These are phyloP conservation scores for Fraxinus platypoda DNA, from an alignment of 305 asterid genomes.

Conservation along the genomic window DNA sequence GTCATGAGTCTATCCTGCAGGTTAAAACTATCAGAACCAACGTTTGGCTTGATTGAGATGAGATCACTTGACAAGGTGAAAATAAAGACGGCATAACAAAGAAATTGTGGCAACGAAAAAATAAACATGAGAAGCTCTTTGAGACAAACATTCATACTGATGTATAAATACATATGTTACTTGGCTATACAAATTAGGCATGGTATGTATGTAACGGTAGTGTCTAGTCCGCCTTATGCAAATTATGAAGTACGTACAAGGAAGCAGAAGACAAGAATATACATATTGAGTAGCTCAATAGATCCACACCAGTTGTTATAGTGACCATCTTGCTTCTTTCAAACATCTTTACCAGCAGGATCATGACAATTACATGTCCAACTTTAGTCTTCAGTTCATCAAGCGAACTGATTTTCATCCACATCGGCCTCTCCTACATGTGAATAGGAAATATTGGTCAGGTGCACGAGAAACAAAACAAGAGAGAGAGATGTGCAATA, in stretches of 20 bases:
- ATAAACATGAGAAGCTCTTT: background rate
- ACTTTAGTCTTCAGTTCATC: constrained; percentile 89
- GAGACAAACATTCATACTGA: background rate
- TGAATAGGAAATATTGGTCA: background rate
- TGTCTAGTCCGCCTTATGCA: constrained; percentile 53
- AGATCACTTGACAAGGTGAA: background rate
- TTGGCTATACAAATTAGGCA: background rate
- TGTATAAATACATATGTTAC: background rate
- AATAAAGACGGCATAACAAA: background rate
- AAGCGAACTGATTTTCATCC: constrained; percentile 93
- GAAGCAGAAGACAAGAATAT: constrained; percentile 90
- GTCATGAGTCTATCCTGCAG: too few relatives aligned
- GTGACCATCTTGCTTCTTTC: constrained; percentile 95
- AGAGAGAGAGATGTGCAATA: too few relatives aligned
- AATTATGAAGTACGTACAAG: constrained; percentile 74
- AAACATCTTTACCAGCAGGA: constrained; percentile 94
- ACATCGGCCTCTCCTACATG: constrained; percentile 84
- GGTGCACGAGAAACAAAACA: too few relatives aligned
- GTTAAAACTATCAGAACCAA: background rate
- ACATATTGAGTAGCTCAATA: constrained; percentile 73
- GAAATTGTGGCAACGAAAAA: background rate
- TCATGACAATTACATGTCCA: constrained; percentile 93
- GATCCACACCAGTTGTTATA: constrained; percentile 79
- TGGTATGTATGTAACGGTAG: background rate
- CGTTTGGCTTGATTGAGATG: background rate